Conservation (phyloP, 495 filamentous ascomycete species). For the Aspergillus coremiiformis region DNA sequence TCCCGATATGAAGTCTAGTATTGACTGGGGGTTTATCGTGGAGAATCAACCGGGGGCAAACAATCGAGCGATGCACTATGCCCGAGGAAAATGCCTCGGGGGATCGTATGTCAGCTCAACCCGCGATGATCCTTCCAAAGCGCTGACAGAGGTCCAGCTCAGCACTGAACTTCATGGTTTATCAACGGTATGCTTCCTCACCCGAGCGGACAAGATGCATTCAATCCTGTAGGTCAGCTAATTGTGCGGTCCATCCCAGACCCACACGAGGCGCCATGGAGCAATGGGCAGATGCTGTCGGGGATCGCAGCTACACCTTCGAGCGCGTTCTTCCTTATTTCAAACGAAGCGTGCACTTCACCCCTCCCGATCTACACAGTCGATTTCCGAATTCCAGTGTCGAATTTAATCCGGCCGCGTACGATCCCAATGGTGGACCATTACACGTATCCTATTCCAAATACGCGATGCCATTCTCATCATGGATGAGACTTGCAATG, state of each 20-base stretch:
- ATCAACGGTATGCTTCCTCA: slow-evolving; percentile 25
- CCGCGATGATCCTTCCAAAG: not conserved
- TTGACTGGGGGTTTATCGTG: slow-evolving; percentile 47
- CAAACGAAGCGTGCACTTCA: slow-evolving; percentile 45
- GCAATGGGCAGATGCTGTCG: slow-evolving; percentile 50
- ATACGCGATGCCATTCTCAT: slow-evolving; percentile 37
- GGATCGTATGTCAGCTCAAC: slow-evolving; percentile 19
- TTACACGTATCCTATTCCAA: slow-evolving; percentile 47
- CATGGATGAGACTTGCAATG: slow-evolving; percentile 30
- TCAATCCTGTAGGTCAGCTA: too few species aligned
- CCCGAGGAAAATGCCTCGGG: slow-evolving; percentile 29
- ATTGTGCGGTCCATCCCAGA: not conserved
- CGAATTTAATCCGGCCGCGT: slow-evolving; percentile 32
- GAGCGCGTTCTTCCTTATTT: slow-evolving; percentile 48
- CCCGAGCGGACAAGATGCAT: too few species aligned
- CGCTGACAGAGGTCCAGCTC: slow-evolving; percentile 13
- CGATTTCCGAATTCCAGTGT: slow-evolving; percentile 38
- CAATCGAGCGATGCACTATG: slow-evolving; percentile 30
- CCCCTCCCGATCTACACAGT: slow-evolving; percentile 33
- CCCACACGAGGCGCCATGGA: slow-evolving; percentile 30
- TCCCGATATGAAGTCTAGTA: slow-evolving; percentile 16
- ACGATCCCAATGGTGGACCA: slow-evolving; percentile 29
- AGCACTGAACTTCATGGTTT: slow-evolving; percentile 48
- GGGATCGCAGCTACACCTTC: slow-evolving; percentile 48
- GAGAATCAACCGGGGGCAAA: slow-evolving; percentile 31